Percentiles rank a stretch among this genome's conserved stretches.
Conservation (phyloP, 805 yeast species). For the Suhomyces vadensis region DNA sequence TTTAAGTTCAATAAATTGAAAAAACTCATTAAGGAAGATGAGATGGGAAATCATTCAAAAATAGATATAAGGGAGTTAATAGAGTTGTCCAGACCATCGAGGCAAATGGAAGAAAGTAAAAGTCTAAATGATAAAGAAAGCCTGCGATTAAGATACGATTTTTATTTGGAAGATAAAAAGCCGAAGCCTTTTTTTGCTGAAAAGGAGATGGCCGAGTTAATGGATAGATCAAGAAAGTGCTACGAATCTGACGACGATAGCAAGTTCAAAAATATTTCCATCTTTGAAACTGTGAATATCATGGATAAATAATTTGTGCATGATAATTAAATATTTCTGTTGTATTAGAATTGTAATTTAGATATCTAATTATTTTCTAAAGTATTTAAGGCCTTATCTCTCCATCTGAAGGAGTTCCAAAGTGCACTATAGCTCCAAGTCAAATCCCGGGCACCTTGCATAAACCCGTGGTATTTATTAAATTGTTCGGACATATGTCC, state of each 20-base stretch:
- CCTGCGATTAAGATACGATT: slow-evolving; percentile 1
- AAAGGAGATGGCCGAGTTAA: slow-evolving; percentile 50
- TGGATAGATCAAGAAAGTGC: slow-evolving; percentile 49
- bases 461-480: slow-evolving; percentile 73
- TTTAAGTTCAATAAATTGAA: slow-evolving; percentile 32
- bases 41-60: slow-evolving; percentile 3
- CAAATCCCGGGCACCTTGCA: slow-evolving; percentile 84
- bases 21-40: slow-evolving; percentile 19
- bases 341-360: too few species aligned
- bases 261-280: slow-evolving; percentile 29
- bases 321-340: background rate
- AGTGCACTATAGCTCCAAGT: slow-evolving; percentile 91
- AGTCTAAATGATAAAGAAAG: slow-evolving; percentile 4
- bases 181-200: slow-evolving; percentile 22
- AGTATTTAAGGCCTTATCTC: slow-evolving; percentile 40
- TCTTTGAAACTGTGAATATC: slow-evolving; percentile 39
- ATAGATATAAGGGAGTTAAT: slow-evolving; percentile 17
- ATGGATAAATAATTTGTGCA: slow-evolving; percentile 17
- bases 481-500: slow-evolving; percentile 90
- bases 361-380: slow-evolving; percentile 1
- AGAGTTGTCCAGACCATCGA: slow-evolving; percentile 8
- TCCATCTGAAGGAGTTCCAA: slow-evolving; percentile 68
- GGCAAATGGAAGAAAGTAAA: slow-evolving; percentile 4
- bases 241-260: slow-evolving; percentile 29
- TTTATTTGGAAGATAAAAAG: background rate